Base-by-base conservation (phyloP, 2,329 filamentous ascomycete genomes). In the Leptographium wingfieldii region DNA sequence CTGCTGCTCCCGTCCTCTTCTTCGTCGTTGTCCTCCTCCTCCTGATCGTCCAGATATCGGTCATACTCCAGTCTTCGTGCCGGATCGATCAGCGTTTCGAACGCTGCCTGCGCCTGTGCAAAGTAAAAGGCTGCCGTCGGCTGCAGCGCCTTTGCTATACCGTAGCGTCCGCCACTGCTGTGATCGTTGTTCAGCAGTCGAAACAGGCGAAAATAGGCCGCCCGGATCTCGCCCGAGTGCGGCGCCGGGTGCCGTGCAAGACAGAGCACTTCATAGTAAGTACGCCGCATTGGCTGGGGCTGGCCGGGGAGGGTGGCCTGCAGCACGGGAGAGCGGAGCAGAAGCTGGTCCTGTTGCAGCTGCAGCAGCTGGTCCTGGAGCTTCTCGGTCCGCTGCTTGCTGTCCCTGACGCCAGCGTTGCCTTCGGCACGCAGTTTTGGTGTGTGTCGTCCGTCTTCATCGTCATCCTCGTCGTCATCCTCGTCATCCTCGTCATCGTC, bases 21-120 rank as follows among this genome's bases (percentile, higher is more conserved):
- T 5, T 10, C 52, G n/a, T 52, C 56, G 31, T 35, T n/a, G 57
- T 68, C 63, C 38, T 66, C 65, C 25, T 67, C 65, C 10, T 70
- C 65, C 2, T 67, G 56, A 10, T 64, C 63, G 48, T 64, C 61
- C 29, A 65, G 48, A 19, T 57, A 59, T 49, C 48, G 58, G 61
- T 79, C 76, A 59, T 79, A 78, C 43, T 71, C 70, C 5, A 72
- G 68, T 40, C 74, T 71, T 27, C 73, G 71, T 19, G 68, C 67
- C 16, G 75, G 74, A 56, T 77, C 72, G 55, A 76, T 72, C n/a
- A 80, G 69, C 1, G 73, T 75, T 67, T 79, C 77, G 55, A 77
- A 79, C 9, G 76, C 77, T 14, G 68, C 67, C 59, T 78, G 73
- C 3, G 74, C 70, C 48, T 70, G 67, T 12, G 70, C 66, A 55